phyloP scores from a whole-genome alignment of 352 stramenopile genomes.

The Pythium rhizo-oryzae region DNA sequence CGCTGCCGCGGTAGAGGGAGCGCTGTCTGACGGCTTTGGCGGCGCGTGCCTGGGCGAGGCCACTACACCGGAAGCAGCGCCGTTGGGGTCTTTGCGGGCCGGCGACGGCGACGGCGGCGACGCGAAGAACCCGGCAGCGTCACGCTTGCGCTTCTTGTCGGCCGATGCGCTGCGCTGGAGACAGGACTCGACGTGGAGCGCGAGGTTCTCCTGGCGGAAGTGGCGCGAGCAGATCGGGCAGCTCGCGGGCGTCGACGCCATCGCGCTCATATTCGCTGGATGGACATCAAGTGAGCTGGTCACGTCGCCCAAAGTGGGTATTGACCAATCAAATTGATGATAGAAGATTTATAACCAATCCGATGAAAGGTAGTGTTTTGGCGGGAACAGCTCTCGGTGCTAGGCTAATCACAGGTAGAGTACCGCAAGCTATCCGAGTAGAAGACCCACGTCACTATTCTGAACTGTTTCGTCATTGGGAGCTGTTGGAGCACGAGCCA shows the following conservation, averaged over 20 bases:
- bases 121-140: constrained; percentile 1
- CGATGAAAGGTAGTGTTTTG: not conserved
- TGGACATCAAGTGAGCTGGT: not conserved
- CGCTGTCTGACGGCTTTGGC: not conserved
- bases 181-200: constrained; percentile 76
- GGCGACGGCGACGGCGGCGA: not conserved
- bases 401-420: constrained; percentile 1
- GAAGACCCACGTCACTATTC: not conserved
- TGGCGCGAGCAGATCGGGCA: constrained; percentile 83
- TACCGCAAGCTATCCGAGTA: not conserved
- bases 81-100: not conserved
- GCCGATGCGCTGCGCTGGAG: constrained; percentile 30
- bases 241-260: constrained; percentile 37
- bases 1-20: not conserved
- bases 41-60: not conserved
- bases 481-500: constrained; percentile 6
- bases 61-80: too few species aligned
- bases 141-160: constrained; percentile 61
- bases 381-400: not conserved
- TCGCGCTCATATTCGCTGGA: not conserved
- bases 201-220: constrained; percentile 73
- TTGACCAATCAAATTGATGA: constrained; percentile 8
- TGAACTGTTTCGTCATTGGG: not conserved
- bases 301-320: not conserved
- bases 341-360: not conserved